Percentiles rank a stretch among this genome's conserved stretches.
phyloP scores from a whole-genome alignment of 2,329 filamentous ascomycete species.

The Pseudogymnoascus sp. region DNA sequence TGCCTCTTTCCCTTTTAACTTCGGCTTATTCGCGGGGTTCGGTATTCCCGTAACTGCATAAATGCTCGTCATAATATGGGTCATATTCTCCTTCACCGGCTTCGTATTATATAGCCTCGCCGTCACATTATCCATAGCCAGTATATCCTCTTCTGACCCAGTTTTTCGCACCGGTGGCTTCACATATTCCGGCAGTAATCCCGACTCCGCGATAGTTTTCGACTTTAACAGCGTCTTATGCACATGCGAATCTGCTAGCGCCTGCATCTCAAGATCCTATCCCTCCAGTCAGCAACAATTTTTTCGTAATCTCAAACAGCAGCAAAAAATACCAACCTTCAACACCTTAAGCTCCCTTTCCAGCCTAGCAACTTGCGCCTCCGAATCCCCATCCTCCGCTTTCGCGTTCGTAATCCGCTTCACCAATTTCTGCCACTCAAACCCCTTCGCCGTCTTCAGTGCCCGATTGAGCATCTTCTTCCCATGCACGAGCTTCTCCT shows the following conservation, averaged over 20 bases:
- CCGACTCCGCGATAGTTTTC: conserved; percentile 38
- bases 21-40: conserved; percentile 14
- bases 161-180: conserved; percentile 26
- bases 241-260: conserved; percentile 38
- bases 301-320: neutral
- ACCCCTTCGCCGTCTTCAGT: conserved; percentile 64
- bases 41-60: conserved; percentile 25
- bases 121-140: conserved; percentile 40
- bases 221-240: conserved; percentile 42
- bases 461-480: conserved; percentile 55
- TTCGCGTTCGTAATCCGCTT: conserved; percentile 48
- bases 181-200: conserved; percentile 33
- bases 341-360: conserved; percentile 49
- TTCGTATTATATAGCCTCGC: conserved; percentile 46
- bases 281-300: conserved; percentile 3
- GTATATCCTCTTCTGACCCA: conserved; percentile 21
- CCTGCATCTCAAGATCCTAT: conserved; percentile 37
- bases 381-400: conserved; percentile 37
- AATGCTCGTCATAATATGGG: conserved; percentile 27
- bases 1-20: neutral
- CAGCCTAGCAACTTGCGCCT: conserved; percentile 40
- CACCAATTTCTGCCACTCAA: conserved; percentile 66
- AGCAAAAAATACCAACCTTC: conserved; percentile 30
- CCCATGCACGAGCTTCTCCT: conserved; percentile 44
- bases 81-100: conserved; percentile 41